phyloP scores from a whole-genome alignment of 129 eudicot species.

The Helichrysum umbraculigerum region DNA sequence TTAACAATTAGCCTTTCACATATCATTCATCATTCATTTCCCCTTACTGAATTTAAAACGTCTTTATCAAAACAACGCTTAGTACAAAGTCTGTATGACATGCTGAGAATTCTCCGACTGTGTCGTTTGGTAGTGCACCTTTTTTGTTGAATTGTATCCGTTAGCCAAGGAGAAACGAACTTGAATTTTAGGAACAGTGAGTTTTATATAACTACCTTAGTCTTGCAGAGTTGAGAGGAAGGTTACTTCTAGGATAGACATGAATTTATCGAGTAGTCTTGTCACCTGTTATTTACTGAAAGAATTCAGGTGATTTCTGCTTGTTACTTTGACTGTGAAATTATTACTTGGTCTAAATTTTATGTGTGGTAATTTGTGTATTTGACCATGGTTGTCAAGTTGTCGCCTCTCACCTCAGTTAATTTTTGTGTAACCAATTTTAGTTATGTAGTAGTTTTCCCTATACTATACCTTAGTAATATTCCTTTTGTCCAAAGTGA shows the following conservation, averaged over 20 bases:
- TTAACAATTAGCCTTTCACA: background rate
- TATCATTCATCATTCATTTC: background rate
- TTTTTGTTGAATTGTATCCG: background rate
- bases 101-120: background rate
- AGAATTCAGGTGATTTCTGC: background rate
- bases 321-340: background rate
- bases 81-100: background rate
- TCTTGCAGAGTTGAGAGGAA: background rate
- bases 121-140: background rate
- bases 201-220: background rate
- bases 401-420: constrained; percentile 9
- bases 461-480: background rate
- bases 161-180: background rate
- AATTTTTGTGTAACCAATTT: background rate
- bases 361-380: background rate
- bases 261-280: background rate
- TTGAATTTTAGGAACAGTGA: background rate
- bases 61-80: background rate
- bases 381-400: background rate
- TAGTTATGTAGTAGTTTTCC: constrained; percentile 2
- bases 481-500: too few relatives aligned
- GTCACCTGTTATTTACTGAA: background rate
- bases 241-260: constrained; percentile 11
- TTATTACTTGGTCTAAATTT: background rate
- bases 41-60: background rate